Evolutionary conservation across 805 yeast genomes (phyloP).

Genomic region (Sungouiella thailandica): DNA sequence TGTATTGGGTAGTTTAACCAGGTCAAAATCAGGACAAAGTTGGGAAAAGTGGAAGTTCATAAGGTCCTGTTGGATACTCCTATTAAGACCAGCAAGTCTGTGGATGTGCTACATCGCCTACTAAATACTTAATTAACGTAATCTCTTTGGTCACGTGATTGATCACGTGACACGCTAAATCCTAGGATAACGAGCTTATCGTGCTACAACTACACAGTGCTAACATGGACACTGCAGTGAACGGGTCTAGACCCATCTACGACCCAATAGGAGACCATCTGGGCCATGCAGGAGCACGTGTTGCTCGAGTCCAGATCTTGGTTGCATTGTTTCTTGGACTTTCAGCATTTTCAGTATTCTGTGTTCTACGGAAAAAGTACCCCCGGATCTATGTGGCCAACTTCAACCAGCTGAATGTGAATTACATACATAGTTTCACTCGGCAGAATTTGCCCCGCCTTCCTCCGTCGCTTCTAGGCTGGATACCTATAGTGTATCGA

Average conservation of each 20-base stretch:
- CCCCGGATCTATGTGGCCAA: slow-evolving; percentile 86
- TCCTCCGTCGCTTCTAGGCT: slow-evolving; percentile 64
- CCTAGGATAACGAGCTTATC: no score
- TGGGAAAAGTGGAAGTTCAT: no score
- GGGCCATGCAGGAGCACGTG: slow-evolving; percentile 33
- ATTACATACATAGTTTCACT: slow-evolving; percentile 39
- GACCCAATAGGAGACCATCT: slow-evolving; percentile 14
- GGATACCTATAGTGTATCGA: slow-evolving; percentile 65
- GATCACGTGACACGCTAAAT: no score
- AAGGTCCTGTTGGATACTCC: no score
- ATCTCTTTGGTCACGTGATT: no score
- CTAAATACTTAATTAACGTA: no score
- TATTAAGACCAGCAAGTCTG: no score
- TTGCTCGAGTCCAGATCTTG: slow-evolving; percentile 71
- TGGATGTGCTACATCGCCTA: no score
- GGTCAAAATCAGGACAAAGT: no score
- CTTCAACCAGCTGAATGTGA: slow-evolving; percentile 41
- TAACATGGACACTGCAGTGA: neutral
- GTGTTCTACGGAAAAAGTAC: slow-evolving; percentile 64
- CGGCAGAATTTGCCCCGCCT: slow-evolving; percentile 54
- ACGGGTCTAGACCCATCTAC: slow-evolving; percentile 12
- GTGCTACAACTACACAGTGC: no score
- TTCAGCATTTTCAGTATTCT: slow-evolving; percentile 63
- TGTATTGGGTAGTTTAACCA: no score
- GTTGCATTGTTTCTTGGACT: slow-evolving; percentile 68